phyloP scores from a whole-genome alignment of 176 grass and related monocot species.

The Juncus inflexus region DNA sequence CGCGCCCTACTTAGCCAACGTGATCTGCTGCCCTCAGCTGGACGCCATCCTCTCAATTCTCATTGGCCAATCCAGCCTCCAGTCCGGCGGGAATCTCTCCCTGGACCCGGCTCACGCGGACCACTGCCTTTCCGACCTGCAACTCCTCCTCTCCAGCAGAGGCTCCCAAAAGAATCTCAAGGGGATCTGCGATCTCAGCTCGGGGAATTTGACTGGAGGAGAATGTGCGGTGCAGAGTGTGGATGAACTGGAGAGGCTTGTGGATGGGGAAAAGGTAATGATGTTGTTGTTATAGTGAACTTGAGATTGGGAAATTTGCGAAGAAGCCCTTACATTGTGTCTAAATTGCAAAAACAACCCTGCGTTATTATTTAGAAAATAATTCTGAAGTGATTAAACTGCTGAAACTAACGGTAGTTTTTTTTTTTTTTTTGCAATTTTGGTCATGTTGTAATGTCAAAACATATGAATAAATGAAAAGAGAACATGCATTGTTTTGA shows the following conservation, averaged over 20 bases:
- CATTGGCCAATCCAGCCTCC: constrained; percentile 86
- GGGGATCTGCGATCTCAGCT: constrained; percentile 63
- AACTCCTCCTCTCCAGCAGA: constrained; percentile 75
- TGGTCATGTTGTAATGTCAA: no score
- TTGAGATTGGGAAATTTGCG: no score
- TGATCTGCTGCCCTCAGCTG: constrained; percentile 94
- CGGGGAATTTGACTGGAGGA: constrained; percentile 67
- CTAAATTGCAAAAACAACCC: no score
- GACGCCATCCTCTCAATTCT: constrained; percentile 79
- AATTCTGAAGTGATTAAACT: no score
- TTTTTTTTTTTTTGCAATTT: no score
- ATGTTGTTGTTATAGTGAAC: no score
- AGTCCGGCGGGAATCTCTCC: constrained; percentile 64
- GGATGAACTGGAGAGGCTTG: constrained; percentile 48
- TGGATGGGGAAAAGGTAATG: constrained; percentile 21
- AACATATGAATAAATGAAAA: no score
- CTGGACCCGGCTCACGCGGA: constrained; percentile 67
- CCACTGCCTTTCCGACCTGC: constrained; percentile 83
- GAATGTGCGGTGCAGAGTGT: constrained; percentile 65
- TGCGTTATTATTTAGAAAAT: no score
- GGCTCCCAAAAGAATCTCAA: constrained; percentile 60
- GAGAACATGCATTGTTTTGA: no score
- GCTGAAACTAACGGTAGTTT: no score
- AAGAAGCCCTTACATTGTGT: no score
- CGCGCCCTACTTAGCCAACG: constrained; percentile 85